These are phyloP conservation scores for Podospora tetraspora DNA, from an alignment of 495 filamentous ascomycete genomes.

Conservation along the genomic window DNA sequence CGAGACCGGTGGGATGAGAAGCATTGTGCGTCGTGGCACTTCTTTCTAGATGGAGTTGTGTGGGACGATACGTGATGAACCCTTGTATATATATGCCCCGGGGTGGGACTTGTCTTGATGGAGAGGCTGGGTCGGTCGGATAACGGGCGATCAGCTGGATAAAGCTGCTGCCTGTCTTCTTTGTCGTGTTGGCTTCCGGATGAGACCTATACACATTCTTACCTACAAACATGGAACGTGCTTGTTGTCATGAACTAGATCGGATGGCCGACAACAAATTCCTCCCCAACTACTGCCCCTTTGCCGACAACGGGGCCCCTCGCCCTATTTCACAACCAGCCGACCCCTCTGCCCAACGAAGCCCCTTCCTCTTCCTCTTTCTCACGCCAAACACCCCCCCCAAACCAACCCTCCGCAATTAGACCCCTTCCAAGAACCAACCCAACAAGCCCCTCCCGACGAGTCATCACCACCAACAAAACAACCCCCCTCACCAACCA, in stretches of 20 bases:
- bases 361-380: not conserved
- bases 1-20: not conserved
- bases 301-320: too few relatives aligned
- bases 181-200: not conserved
- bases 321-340: not conserved
- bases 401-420: not conserved
- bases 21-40: not conserved
- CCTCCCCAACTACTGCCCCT: not conserved
- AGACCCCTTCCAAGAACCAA: not conserved
- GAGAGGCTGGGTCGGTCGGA: not conserved
- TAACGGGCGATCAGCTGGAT: not conserved
- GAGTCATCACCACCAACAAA: not conserved
- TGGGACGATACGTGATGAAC: not conserved
- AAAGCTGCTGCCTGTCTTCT: not conserved
- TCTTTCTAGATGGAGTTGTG: not conserved
- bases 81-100: not conserved
- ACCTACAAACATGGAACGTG: not conserved
- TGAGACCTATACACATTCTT: not conserved
- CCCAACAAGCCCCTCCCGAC: not conserved
- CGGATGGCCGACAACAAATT: not conserved
- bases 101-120: not conserved
- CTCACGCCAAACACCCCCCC: not conserved
- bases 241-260: not conserved
- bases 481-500: not conserved
- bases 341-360: not conserved